Base-by-base conservation (phyloP, 257 asterid species). In the Nemophila menziesii region DNA sequence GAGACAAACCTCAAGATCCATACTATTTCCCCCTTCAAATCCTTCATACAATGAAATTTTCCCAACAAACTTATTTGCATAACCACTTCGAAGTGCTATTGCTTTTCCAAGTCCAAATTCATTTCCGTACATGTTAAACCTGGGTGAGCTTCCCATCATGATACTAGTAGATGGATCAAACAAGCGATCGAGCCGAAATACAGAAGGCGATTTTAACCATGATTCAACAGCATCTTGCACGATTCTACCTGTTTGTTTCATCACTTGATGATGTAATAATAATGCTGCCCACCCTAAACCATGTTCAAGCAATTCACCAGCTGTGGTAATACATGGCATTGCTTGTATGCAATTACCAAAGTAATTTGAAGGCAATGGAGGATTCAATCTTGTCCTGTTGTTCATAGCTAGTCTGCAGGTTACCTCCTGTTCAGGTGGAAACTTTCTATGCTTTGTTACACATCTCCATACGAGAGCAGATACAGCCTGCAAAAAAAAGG, bases 101-200 rank as follows among this genome's bases (percentile, higher is more conserved):
- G 86, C 75, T 45, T 56, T 65, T 0, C 93, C 93, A 66, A 80
- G 69, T 9, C 89, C 79, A 17, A 77, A 77, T 16, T 77, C 82
- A 11, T 38, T 58, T 0, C 69, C 80, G 11, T 74, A 72, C 58
- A 81, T 73, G 39, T 70, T 22, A 56, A 63, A 65, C 42, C 82
- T 50, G 0, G 77, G 75, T 5, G 83, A 78, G 27, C 80, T 65
- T n/a, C 63, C 39, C 10, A 71, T 20, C 8, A 48, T 7, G 5
- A 62, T 49, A 1, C 16, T 50, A n/a, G n/a, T n/a, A 7, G 29
- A 21, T 1, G 65, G 58, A 64, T 56, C 65, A n/a, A 55, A 60
- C 3, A 63, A 58, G 21, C 22, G 18, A 4, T n/a, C 60, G 1
- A 63, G 48, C 33, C 47, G 48, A 49, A 54, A 59, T 20, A 60